Evolutionary conservation across 2,329 filamentous ascomycete species (phyloP).

Genomic region (Colletotrichum tropicale): DNA sequence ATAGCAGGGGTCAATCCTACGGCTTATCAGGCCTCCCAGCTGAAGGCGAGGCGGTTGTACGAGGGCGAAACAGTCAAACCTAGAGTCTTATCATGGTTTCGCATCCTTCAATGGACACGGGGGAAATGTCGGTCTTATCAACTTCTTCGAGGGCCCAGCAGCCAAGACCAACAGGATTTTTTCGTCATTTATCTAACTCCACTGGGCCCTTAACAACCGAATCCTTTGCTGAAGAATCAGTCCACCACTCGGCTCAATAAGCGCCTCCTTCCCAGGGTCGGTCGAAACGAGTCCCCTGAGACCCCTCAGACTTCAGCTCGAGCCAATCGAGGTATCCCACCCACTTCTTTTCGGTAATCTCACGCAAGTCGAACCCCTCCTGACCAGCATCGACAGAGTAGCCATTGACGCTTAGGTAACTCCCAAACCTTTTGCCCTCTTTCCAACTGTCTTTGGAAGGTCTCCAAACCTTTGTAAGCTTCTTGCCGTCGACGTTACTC

Average conservation of each 20-base stretch:
- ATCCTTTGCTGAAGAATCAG: not conserved
- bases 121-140: not conserved
- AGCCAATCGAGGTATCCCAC: constrained; percentile 29
- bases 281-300: not conserved
- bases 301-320: not conserved
- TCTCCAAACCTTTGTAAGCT: constrained; percentile 30
- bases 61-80: not conserved
- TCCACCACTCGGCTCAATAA: not conserved
- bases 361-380: constrained; percentile 39
- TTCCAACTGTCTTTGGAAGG: constrained; percentile 30
- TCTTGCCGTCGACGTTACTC: not conserved
- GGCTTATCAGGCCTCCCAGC: not conserved
- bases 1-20: not conserved
- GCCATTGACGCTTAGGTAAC: constrained; percentile 43
- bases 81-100: not conserved
- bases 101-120: not conserved
- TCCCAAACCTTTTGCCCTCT: constrained; percentile 21
- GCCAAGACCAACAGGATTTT: not conserved
- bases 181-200: not conserved
- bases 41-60: not conserved
- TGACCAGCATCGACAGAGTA: constrained; percentile 39
- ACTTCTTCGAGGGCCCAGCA: not conserved
- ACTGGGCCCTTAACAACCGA: not conserved
- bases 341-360: constrained; percentile 37
- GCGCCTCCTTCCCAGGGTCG: constrained; percentile 15